Conservation (phyloP, 1,284 basidiomycete genomes). For the Trichosporon coremiiforme region DNA sequence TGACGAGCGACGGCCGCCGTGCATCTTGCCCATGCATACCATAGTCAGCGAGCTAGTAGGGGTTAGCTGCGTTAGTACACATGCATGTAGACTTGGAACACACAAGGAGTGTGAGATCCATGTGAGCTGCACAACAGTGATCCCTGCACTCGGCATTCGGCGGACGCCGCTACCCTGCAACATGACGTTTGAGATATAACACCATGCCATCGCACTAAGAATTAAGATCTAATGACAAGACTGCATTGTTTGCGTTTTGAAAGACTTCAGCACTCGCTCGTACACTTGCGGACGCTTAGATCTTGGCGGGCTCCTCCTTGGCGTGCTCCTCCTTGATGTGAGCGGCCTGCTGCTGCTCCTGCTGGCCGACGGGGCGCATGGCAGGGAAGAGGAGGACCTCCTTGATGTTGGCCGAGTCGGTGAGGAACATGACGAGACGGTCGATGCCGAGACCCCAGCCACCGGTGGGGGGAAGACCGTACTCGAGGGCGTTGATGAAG, state of each 20-base stretch:
- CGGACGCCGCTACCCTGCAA: too few species aligned
- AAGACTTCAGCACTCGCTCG: background rate
- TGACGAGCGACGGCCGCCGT: background rate
- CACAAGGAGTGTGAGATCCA: too few species aligned
- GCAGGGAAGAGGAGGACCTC: constrained; percentile 59
- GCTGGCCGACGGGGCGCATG: constrained; percentile 51
- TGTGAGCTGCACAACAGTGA: too few species aligned
- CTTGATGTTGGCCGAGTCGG: constrained; percentile 74
- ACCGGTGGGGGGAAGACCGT: constrained; percentile 95
- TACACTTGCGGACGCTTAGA: background rate
- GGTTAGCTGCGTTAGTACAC: too few species aligned
- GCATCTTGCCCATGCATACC: background rate
- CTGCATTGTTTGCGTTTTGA: background rate
- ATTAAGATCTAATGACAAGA: background rate
- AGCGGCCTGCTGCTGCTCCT: background rate
- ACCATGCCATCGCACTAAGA: background rate
- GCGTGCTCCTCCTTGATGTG: constrained; percentile 14
- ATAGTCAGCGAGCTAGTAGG: too few species aligned
- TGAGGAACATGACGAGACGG: constrained; percentile 93
- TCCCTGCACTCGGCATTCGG: too few species aligned
- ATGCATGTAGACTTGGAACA: too few species aligned
- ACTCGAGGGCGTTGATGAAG: constrained; percentile 90
- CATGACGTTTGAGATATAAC: too few species aligned
- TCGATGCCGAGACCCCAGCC: constrained; percentile 96
- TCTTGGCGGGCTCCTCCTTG: constrained; percentile 15